phyloP scores from a whole-genome alignment of 2,329 filamentous ascomycete species.

The Hypomyces perniciosus region DNA sequence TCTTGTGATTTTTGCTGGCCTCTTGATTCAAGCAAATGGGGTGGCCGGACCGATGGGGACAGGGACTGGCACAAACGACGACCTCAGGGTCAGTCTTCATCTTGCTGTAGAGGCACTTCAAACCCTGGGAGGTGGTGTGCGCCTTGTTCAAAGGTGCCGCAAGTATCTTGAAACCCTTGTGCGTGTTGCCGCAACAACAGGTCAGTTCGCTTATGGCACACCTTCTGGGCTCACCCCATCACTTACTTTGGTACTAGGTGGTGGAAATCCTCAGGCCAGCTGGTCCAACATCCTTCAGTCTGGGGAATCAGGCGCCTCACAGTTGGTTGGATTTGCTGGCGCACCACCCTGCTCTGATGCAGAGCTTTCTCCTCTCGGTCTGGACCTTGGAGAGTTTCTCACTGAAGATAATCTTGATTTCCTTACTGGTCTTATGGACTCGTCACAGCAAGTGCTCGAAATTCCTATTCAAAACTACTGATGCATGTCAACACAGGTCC shows the following conservation, averaged over 20 bases:
- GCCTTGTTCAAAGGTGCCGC: conserved; percentile 1
- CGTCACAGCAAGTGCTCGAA: conserved; percentile 1
- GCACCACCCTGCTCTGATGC: background rate
- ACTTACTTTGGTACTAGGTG: background rate
- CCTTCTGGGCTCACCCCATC: background rate
- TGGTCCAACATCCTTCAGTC: conserved; percentile 3
- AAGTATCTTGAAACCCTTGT: conserved; percentile 6
- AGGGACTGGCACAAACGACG: background rate
- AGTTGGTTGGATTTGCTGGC: background rate
- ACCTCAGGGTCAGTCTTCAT: background rate
- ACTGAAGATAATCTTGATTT: conserved; percentile 4
- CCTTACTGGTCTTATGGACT: conserved; percentile 2
- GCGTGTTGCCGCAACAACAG: conserved; percentile 1
- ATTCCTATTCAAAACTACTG: conserved; percentile 1
- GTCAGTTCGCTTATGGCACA: background rate
- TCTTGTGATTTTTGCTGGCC: background rate
- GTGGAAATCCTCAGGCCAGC: background rate
- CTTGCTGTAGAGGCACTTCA: conserved; percentile 1
- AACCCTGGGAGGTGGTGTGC: background rate
- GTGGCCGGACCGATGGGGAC: background rate
- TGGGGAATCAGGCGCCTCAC: background rate
- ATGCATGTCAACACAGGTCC: background rate
- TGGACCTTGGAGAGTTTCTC: conserved; percentile 5
- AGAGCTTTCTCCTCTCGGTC: conserved; percentile 1
- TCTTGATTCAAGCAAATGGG: conserved; percentile 1